These are phyloP conservation scores for Paraphoma sp. DNA, from an alignment of 2,329 filamentous ascomycete genomes.

Conservation along the genomic window DNA sequence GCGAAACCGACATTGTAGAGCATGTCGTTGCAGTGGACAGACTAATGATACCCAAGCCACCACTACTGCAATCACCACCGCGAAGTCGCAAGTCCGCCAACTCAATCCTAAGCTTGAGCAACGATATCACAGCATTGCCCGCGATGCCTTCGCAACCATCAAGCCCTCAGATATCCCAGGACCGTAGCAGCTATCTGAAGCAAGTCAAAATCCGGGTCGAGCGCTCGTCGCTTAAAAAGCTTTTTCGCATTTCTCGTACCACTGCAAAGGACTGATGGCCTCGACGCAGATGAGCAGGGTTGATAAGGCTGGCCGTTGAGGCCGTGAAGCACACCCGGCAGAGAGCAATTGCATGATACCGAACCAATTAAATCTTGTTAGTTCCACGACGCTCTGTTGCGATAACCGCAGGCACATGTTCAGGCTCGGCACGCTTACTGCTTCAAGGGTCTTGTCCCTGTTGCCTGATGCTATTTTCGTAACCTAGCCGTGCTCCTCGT, in stretches of 20 bases:
- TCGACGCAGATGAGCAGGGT: no score
- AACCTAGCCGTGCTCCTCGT: not conserved
- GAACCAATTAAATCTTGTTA: no score
- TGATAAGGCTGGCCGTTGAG: no score
- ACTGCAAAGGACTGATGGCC: not conserved
- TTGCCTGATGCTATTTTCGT: not conserved
- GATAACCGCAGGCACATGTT: no score
- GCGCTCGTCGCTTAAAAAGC: not conserved
- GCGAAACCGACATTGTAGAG: slow-evolving; percentile 31
- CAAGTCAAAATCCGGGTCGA: not conserved
- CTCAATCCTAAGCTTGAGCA: slow-evolving; percentile 7
- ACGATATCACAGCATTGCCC: slow-evolving; percentile 26
- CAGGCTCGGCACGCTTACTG: not conserved
- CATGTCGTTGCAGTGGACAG: slow-evolving; percentile 31
- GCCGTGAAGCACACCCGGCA: no score
- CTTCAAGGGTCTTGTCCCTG: not conserved
- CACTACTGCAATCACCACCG: slow-evolving; percentile 32
- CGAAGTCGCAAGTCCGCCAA: slow-evolving; percentile 16
- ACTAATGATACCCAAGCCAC: slow-evolving; percentile 23
- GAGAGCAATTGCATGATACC: no score
- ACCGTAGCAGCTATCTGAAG: not conserved
- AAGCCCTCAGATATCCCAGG: not conserved
- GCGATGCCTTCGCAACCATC: slow-evolving; percentile 3
- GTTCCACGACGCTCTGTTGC: no score
- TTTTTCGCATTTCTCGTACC: not conserved